These are phyloP conservation scores for Elsinoe ampelina DNA, from an alignment of 2,329 filamentous ascomycete species.

Conservation along the genomic window DNA sequence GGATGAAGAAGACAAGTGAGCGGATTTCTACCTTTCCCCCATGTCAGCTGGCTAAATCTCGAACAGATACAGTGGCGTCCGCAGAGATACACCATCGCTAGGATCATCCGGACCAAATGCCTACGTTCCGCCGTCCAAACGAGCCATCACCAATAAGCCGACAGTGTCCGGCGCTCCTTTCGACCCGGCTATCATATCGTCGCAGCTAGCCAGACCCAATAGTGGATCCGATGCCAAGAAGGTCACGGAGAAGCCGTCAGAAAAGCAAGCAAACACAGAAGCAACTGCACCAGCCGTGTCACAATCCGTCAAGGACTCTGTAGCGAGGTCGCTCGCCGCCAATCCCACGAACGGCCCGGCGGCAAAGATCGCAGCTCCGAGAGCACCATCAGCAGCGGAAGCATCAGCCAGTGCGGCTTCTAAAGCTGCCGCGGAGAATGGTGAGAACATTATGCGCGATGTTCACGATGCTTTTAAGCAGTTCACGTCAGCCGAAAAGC, in stretches of 20 bases:
- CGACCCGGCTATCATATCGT: slow-evolving; percentile 83
- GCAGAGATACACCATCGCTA: slow-evolving; percentile 59
- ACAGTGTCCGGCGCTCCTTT: slow-evolving; percentile 68
- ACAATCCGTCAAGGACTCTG: slow-evolving; percentile 14
- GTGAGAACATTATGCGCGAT: slow-evolving; percentile 51
- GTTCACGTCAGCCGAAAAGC: slow-evolving; percentile 53
- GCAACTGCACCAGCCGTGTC: slow-evolving; percentile 5
- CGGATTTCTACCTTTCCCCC: slow-evolving; percentile 8
- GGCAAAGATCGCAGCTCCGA: slow-evolving; percentile 11
- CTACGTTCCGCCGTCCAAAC: slow-evolving; percentile 83
- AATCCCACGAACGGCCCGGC: neutral
- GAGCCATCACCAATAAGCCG: slow-evolving; percentile 65
- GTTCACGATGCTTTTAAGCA: slow-evolving; percentile 55
- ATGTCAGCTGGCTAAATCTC: neutral
- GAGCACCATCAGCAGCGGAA: slow-evolving; percentile 13
- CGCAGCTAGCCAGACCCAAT: slow-evolving; percentile 54
- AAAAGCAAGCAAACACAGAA: slow-evolving; percentile 25
- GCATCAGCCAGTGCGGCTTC: slow-evolving; percentile 16
- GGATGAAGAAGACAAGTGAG: slow-evolving; percentile 89
- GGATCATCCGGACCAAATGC: slow-evolving; percentile 53
- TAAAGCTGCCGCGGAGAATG: slow-evolving; percentile 28
- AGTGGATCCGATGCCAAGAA: slow-evolving; percentile 5
- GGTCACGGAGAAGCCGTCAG: slow-evolving; percentile 10
- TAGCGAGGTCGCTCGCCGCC: neutral
- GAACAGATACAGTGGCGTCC: slow-evolving; percentile 79